Percentiles rank a stretch among this genome's conserved stretches.
These are phyloP conservation scores for Macrolepiota dolichaula DNA, from an alignment of 768 basidiomycete species.

Conservation along the genomic window DNA sequence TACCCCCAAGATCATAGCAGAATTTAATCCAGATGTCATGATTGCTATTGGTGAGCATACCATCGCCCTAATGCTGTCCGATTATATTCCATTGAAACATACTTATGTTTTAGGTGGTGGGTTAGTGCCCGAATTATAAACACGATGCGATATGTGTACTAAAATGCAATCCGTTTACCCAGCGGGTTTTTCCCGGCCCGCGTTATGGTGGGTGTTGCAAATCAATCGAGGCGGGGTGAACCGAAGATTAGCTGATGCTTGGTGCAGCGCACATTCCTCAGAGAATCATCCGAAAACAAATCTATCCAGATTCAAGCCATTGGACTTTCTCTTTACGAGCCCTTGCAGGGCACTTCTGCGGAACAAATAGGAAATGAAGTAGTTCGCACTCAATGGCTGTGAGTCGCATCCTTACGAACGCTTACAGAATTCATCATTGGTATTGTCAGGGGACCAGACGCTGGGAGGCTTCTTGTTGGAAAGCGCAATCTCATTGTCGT, in stretches of 20 bases:
- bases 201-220: conserved; percentile 58
- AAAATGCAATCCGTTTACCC: conserved; percentile 15
- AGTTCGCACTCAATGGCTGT: conserved; percentile 96
- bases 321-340: conserved; percentile 93
- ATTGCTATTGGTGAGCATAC: conserved; percentile 67
- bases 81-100: background rate
- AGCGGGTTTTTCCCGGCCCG: conserved; percentile 97
- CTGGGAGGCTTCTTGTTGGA: conserved; percentile 72
- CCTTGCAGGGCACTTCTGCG: conserved; percentile 68
- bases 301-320: conserved; percentile 95
- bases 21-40: conserved; percentile 85
- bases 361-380: conserved; percentile 83
- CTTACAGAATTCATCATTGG: conserved; percentile 4
- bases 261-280: conserved; percentile 73
- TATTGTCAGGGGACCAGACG: conserved; percentile 52
- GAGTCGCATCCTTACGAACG: conserved; percentile 25
- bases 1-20: conserved; percentile 62
- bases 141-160: background rate
- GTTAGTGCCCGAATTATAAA: conserved; percentile 42
- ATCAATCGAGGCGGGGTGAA: background rate
- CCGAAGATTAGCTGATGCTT: background rate
- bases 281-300: conserved; percentile 61
- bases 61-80: background rate
- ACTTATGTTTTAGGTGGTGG: conserved; percentile 59
- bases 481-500: conserved; percentile 81